Base-by-base conservation (phyloP, 2,329 filamentous ascomycete species). In the Orbilia javanica region DNA sequence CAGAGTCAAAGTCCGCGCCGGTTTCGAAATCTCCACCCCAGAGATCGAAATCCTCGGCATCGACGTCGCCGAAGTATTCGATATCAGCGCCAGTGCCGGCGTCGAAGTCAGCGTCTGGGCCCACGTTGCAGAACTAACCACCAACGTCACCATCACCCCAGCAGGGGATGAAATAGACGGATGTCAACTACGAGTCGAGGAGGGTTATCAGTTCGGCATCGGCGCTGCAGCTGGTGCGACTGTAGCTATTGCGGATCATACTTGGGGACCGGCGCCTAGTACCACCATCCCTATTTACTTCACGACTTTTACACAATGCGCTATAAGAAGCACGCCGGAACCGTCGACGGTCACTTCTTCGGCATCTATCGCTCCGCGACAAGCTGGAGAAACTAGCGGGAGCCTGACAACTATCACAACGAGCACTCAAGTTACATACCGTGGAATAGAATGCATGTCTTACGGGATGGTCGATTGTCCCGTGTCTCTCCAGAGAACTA, bases 161-260 rank as follows among this genome's bases (percentile, higher is more conserved):
- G 81, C 82, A 0, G 83, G 82, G 5, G 82, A 83, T 18, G 82
- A 83, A 0, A 81, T 84, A 27, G 55, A 60, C 34, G 82, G 84
- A 0, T 89, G 88, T 77, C 76, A 83, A 1, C 71, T 89, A 3
- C 83, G 82, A 8, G 85, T 88, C 4, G 83, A 85, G 8, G 85
- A 89, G 79, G 83, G 84, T 1, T 90, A 88, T 81, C 81, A 76
- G 25, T 81, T 90, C 10, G 88, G 85, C 0, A 79, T 90, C 0
- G 88, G 88, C 15, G 88, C 87, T 4, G 84, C 84, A 0, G 88
- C 87, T 3, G 88, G 88, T 0, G 88, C 88, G 0, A 87, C 86
- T 0, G 80, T 89, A 0, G 84, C 82, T 1, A 62, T 89, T 3
- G 83, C 82, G 0, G 79, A 80, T 0, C 80, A 85, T 13, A 86